phyloP scores from a whole-genome alignment of 1,139 yeast species.

The Zygoascus sp. region DNA sequence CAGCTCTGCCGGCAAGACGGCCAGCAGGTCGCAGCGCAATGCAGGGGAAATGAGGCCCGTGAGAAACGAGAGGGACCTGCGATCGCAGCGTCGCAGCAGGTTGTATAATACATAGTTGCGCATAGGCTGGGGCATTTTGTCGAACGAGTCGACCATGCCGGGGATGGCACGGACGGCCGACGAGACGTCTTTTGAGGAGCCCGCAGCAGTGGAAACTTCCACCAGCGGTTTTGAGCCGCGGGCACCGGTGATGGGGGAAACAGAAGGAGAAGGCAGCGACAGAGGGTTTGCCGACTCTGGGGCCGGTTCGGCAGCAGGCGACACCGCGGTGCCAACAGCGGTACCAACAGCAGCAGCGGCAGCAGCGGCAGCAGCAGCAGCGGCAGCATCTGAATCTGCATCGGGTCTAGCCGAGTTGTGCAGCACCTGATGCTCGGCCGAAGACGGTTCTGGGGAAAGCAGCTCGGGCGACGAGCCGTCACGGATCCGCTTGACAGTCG shows the following conservation, averaged over 20 bases:
- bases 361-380: too few relatives aligned
- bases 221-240: slow-evolving; percentile 2
- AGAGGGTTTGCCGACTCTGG: slow-evolving; percentile 7
- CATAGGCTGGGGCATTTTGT: slow-evolving; percentile 33
- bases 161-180: slow-evolving; percentile 21
- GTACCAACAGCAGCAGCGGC: too few relatives aligned
- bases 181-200: neutral
- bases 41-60: slow-evolving; percentile 54
- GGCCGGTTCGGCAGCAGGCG: too few relatives aligned
- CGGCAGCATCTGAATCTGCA: too few relatives aligned
- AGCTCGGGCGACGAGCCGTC: neutral
- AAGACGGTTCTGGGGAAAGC: slow-evolving; percentile 7
- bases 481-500: neutral
- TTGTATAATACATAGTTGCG: slow-evolving; percentile 47
- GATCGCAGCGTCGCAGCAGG: slow-evolving; percentile 59
- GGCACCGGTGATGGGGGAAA: slow-evolving; percentile 26
- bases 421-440: too few relatives aligned
- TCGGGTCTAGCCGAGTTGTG: too few relatives aligned
- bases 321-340: too few relatives aligned
- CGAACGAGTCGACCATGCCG: slow-evolving; percentile 32
- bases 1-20: slow-evolving; percentile 73
- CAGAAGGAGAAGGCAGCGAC: slow-evolving; percentile 31
- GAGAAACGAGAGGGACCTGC: slow-evolving; percentile 66
- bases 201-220: neutral
- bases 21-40: slow-evolving; percentile 67